A percentile compares a stretch with the other conserved stretches of the same genome.
Conservation (phyloP, 2,329 filamentous ascomycete genomes). For the Fusarium burgessii region DNA sequence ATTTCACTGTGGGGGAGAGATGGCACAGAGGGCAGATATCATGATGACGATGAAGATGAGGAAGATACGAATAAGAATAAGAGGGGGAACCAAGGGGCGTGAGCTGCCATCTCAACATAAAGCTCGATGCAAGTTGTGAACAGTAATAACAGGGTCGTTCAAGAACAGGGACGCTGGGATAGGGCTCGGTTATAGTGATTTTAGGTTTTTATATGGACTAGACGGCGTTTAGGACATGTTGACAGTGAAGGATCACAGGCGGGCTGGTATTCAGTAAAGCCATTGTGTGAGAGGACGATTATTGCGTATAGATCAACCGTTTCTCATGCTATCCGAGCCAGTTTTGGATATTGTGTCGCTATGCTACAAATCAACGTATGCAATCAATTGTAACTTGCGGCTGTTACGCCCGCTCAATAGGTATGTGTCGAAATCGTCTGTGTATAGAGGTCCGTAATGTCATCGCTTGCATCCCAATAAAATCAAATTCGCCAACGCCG, state of each 20-base stretch:
- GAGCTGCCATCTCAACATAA: not conserved
- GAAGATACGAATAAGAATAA: slow-evolving; percentile 36
- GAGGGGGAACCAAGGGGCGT: slow-evolving; percentile 20
- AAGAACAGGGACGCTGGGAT: not conserved
- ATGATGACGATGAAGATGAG: slow-evolving; percentile 49
- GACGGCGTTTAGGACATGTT: slow-evolving; percentile 41
- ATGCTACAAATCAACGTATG: slow-evolving; percentile 14
- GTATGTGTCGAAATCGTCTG: not conserved
- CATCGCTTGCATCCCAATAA: slow-evolving; percentile 33
- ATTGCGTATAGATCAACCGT: slow-evolving; percentile 5
- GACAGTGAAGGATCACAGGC: not conserved
- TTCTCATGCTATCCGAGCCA: slow-evolving; percentile 16
- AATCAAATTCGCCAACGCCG: slow-evolving; percentile 45
- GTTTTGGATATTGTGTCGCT: slow-evolving; percentile 42
- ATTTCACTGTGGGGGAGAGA: slow-evolving; percentile 67
- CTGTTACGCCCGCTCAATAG: slow-evolving; percentile 6
- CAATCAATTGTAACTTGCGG: slow-evolving; percentile 19
- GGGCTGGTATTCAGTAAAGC: not conserved
- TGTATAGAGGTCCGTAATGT: slow-evolving; percentile 3
- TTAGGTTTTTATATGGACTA: slow-evolving; percentile 15
- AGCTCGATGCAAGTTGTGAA: slow-evolving; percentile 8
- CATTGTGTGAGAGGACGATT: slow-evolving; percentile 10
- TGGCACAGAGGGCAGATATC: slow-evolving; percentile 52
- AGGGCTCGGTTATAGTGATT: slow-evolving; percentile 5
- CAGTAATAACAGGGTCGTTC: slow-evolving; percentile 7